These are phyloP conservation scores for Ceratocystis colombiana DNA, from an alignment of 2,329 filamentous ascomycete species.

Conservation along the genomic window DNA sequence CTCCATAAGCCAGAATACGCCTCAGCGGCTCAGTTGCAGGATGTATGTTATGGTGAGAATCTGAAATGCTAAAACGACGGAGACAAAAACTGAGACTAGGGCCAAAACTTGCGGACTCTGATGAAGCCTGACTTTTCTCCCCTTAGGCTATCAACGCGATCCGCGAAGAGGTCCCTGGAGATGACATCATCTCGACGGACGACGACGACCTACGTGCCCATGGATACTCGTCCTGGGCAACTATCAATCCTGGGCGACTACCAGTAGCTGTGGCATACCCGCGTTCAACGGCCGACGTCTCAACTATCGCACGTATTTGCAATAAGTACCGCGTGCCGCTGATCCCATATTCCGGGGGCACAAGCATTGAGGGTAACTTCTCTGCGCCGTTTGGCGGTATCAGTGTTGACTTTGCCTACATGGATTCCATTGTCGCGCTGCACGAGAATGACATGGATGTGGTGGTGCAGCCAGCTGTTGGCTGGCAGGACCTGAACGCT, in stretches of 20 bases:
- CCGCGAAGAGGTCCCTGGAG: slow-evolving; percentile 38
- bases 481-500: slow-evolving; percentile 85
- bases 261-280: slow-evolving; percentile 57
- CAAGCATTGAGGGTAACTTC: slow-evolving; percentile 82
- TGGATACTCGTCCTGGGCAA: slow-evolving; percentile 60
- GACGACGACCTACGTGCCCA: slow-evolving; percentile 51
- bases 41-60: slow-evolving; percentile 24
- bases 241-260: slow-evolving; percentile 48
- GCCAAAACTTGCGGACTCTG: not conserved
- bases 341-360: slow-evolving; percentile 77
- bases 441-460: slow-evolving; percentile 87
- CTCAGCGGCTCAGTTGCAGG: slow-evolving; percentile 32
- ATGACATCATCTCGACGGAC: slow-evolving; percentile 53
- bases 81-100: not conserved
- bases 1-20: slow-evolving; percentile 32
- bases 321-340: slow-evolving; percentile 71
- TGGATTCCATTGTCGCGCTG: slow-evolving; percentile 71
- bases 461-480: slow-evolving; percentile 80
- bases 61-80: too few species aligned
- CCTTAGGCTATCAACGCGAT: slow-evolving; percentile 47
- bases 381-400: slow-evolving; percentile 77
- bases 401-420: slow-evolving; percentile 78
- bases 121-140: not conserved
- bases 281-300: slow-evolving; percentile 50
- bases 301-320: slow-evolving; percentile 56